Percentiles rank a stretch among this genome's conserved stretches.
Evolutionary conservation across 192 early-diverging fungal species (phyloP).

Genomic region (Entrophospora sp.): DNA sequence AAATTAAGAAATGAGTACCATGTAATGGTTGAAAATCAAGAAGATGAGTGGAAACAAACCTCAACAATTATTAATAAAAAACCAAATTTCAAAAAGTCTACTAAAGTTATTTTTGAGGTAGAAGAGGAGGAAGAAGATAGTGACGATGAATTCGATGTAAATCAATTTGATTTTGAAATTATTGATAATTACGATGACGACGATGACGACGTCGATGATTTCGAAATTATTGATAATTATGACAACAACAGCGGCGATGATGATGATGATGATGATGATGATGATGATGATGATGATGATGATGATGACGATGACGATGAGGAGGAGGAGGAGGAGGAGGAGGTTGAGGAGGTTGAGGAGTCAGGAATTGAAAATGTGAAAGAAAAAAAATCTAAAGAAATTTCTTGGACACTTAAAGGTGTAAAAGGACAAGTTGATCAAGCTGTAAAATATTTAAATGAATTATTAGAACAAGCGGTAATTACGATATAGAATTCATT

Average conservation of each 20-base stretch:
- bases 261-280: conserved; percentile 19
- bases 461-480: conserved; percentile 21
- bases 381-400: too few relatives aligned
- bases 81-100: conserved; percentile 14
- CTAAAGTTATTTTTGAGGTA: conserved; percentile 37
- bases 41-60: neutral
- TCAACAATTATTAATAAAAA: conserved; percentile 4
- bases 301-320: too few relatives aligned
- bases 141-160: conserved; percentile 26
- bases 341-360: too few relatives aligned
- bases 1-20: conserved; percentile 52
- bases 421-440: conserved; percentile 39
- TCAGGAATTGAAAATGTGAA: too few relatives aligned
- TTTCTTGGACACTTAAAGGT: conserved; percentile 47
- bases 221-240: too few relatives aligned
- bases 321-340: too few relatives aligned
- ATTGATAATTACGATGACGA: too few relatives aligned
- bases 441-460: conserved; percentile 27
- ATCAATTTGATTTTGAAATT: too few relatives aligned
- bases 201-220: too few relatives aligned
- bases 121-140: conserved; percentile 19
- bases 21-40: conserved; percentile 52
- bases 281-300: conserved; percentile 23
- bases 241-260: too few relatives aligned
- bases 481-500: too few relatives aligned